Base-by-base conservation (phyloP, 768 basidiomycete species). In the Arthromyces matolae region DNA sequence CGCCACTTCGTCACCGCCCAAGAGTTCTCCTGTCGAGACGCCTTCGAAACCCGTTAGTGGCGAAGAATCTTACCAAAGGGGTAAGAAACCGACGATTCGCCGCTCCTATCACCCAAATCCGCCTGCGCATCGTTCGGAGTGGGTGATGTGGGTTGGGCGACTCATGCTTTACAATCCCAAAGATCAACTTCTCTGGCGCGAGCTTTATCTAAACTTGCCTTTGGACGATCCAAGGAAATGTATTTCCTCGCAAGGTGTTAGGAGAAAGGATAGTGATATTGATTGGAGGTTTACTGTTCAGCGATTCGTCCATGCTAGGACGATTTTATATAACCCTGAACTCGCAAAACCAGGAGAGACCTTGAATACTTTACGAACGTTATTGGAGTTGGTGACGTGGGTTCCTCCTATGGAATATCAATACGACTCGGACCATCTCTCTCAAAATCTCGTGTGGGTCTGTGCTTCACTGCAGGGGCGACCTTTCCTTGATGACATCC, bases 171-270 rank as follows among this genome's bases (percentile, higher is more conserved):
- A 84, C 54, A 43, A 60, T 34, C 52, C 70, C 2, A 63, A 64
- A 8, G 71, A 77, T 52, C 67, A 67, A 22, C 66, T 77, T 39
- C 64, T 86, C 29, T 89, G 87, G 87, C 75, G 83, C 7, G 65
- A 63, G 8, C 69, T 89, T 5, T 89, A 87, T 62, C 80, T 89
- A 34, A 55, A 64, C 0, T 76, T 80, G 47, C 71, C 76, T 0
- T 72, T 86, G 47, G 87, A 89, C 49, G 84, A 89, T 55, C 84
- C 80, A 1, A 67, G 80, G 8, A 42, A 45, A n/a, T 76, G 80
- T 37, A 56, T 78, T 5, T 71, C 70, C 2, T 63, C 65, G 9
- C 55, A 60, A 18, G 71, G 71, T 4, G 38, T 22, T 1, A 61
- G 62, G 55, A 50, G 70, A 65, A 22, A 51, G 16, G 54, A 63